Base-by-base conservation (phyloP, 305 asterid species). In the Fraxinus velutina region DNA sequence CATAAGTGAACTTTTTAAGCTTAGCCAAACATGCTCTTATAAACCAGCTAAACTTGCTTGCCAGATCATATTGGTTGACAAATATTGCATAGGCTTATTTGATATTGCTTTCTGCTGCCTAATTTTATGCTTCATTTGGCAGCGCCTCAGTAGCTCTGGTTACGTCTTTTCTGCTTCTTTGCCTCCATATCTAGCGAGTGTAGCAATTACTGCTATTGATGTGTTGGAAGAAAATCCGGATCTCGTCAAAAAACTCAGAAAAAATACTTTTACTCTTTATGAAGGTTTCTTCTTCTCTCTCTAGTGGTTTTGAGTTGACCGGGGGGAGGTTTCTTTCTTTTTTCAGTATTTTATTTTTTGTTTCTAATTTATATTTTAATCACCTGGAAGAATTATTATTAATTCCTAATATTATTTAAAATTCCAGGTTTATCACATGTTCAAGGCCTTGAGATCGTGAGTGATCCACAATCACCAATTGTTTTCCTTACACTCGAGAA, bases 161-260 rank as follows among this genome's bases (percentile, higher is more conserved):
- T 96, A 96, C 77, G 98, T 94, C 66, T 96, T 96, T 84, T 96
- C 98, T 88, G 99, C 99, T 36, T 94, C 98, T 78, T 87, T 94
- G 88, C 97, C 99, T 82, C 99, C 99, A 68, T 95, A 95, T 88
- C 91, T 95, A 72, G 99, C 99, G 62, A 91, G 97, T 89, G 96
- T 94, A 29, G 98, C 98, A 72, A 92, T 96, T 83, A 93, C 94
- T 52, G 97, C 99, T 30, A 84, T 96, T 75, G 97, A 92, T 85
- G 85, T 93, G 80, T 80, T 96, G 85, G 92, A 94, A 89, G 93
- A 86, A 89, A 93, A 89, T 88, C 98, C 97, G 15, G 78, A 85
- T 39, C 92, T 94, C 34, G 86, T 90, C 80, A 85, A 89, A 70
- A 94, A 89, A 84, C 88, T 95, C 85, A 86, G 88, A 85, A 82